phyloP scores from a whole-genome alignment of 169 alveolate species.

The Besnoitia besnoiti region DNA sequence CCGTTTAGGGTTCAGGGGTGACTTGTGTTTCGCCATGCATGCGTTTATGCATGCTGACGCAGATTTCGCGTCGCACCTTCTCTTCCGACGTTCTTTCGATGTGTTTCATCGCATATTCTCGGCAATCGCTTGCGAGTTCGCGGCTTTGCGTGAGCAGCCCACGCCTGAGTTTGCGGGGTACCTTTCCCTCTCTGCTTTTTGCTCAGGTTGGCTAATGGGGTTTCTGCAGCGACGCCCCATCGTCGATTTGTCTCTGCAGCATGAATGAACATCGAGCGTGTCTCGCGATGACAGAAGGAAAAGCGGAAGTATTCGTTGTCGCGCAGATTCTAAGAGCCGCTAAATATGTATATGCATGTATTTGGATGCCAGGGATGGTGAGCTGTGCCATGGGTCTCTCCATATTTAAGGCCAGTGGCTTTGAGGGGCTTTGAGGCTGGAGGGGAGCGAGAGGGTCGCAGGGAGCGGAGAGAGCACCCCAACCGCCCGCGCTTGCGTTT shows the following conservation, averaged over 20 bases:
- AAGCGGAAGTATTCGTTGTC: too few relatives aligned
- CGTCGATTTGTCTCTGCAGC: not conserved
- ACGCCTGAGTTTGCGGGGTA: not conserved
- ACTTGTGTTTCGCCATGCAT: not conserved
- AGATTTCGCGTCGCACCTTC: not conserved
- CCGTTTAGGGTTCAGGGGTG: too few relatives aligned
- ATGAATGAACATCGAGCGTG: not conserved
- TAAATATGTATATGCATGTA: too few relatives aligned
- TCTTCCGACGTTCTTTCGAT: not conserved
- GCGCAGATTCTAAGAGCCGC: too few relatives aligned
- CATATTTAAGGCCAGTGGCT: too few relatives aligned
- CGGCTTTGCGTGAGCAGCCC: not conserved
- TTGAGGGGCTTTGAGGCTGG: too few relatives aligned
- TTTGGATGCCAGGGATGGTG: too few relatives aligned
- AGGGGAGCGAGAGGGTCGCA: not conserved
- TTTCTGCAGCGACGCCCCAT: conserved; percentile 5
- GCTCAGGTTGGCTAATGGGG: not conserved
- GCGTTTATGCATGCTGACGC: not conserved
- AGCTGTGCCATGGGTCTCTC: too few relatives aligned
- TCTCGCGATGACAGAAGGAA: not conserved
- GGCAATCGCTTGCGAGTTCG: not conserved
- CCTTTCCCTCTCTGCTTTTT: not conserved
- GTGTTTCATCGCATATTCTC: not conserved
- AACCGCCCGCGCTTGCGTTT: too few relatives aligned
- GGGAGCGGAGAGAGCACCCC: not conserved